A percentile compares a stretch with the other conserved stretches of the same genome.
Evolutionary conservation across 2,329 filamentous ascomycete species (phyloP).

Genomic region (Colletotrichum noveboracense): DNA sequence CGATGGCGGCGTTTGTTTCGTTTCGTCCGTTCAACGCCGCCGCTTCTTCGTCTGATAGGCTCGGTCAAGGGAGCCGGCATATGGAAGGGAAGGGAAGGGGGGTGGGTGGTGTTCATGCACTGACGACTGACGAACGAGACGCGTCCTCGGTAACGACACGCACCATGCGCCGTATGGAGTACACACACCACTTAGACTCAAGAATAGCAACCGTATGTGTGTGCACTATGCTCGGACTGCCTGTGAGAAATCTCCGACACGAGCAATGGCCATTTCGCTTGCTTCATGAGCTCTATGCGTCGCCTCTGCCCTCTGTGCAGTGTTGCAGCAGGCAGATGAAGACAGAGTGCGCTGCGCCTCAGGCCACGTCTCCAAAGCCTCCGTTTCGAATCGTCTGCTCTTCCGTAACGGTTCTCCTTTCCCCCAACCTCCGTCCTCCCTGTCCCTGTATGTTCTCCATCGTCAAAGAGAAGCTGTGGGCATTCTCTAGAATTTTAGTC

Average conservation of each 20-base stretch:
- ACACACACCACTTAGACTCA: not conserved
- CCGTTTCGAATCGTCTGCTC: not conserved
- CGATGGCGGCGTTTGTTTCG: conserved; percentile 5
- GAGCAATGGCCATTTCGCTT: not conserved
- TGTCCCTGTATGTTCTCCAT: not conserved
- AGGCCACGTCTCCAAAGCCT: not conserved
- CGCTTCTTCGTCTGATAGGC: not conserved
- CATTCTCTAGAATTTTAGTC: not conserved
- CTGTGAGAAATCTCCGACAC: conserved; percentile 7
- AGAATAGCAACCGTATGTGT: not conserved
- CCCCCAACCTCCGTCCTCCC: not conserved
- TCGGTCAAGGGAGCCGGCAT: not conserved
- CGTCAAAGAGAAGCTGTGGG: not conserved
- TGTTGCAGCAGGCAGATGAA: not conserved
- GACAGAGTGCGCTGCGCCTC: not conserved
- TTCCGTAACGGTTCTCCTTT: not conserved
- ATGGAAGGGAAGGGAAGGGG: not conserved
- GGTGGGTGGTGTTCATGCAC: not conserved
- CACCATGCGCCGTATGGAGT: not conserved
- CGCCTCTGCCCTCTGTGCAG: not conserved
- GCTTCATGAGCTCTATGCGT: not conserved
- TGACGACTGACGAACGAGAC: not conserved
- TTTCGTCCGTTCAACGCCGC: conserved; percentile 4
- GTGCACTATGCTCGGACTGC: not conserved
- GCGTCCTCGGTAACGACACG: not conserved